These are phyloP conservation scores for Penicillium hesseltinei DNA, from an alignment of 2,329 filamentous ascomycete species.

Conservation along the genomic window DNA sequence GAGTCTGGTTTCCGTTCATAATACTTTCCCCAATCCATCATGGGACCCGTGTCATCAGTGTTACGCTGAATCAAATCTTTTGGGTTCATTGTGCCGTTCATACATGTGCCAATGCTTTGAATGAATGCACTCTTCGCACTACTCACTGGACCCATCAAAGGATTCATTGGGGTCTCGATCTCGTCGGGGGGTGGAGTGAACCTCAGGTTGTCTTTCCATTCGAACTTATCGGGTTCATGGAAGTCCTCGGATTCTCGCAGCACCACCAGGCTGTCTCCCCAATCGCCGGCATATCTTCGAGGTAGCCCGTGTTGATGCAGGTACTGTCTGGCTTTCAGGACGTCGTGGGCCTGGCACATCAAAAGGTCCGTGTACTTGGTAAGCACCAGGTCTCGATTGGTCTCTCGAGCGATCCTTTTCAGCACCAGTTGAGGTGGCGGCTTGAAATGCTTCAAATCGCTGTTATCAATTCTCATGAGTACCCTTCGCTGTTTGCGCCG, in stretches of 20 bases:
- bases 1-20: not conserved
- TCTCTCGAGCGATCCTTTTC: slow-evolving; percentile 24
- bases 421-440: slow-evolving; percentile 32
- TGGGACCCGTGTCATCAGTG: not conserved
- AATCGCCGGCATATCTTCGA: slow-evolving; percentile 32
- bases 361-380: slow-evolving; percentile 24
- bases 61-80: not conserved
- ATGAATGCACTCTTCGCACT: not conserved
- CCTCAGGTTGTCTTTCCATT: slow-evolving; percentile 17
- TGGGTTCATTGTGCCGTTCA: not conserved
- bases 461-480: slow-evolving; percentile 37
- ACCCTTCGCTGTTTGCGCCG: slow-evolving; percentile 32
- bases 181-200: not conserved
- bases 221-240: slow-evolving; percentile 14
- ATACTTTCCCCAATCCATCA: slow-evolving; percentile 3
- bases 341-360: slow-evolving; percentile 30
- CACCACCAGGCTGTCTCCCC: slow-evolving; percentile 31
- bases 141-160: not conserved
- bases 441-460: slow-evolving; percentile 18
- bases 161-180: not conserved
- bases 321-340: slow-evolving; percentile 33
- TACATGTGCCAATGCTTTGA: not conserved
- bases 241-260: slow-evolving; percentile 6
- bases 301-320: slow-evolving; percentile 31
- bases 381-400: slow-evolving; percentile 7